Conservation (phyloP, 2,329 filamentous ascomycete genomes). For the Stachybotrys elegans region DNA sequence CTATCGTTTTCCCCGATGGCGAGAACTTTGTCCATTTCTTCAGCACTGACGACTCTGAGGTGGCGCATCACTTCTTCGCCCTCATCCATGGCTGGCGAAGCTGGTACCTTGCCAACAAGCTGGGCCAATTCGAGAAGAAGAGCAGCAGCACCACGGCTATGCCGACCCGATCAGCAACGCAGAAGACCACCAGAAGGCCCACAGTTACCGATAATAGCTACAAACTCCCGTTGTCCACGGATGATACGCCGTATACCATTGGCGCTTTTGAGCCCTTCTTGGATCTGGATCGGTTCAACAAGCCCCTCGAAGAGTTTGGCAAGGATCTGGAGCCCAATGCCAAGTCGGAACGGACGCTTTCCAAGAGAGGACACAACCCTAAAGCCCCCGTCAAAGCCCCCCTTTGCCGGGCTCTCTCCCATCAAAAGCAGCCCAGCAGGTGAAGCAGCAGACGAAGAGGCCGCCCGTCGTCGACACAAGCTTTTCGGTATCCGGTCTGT, state of each 20-base stretch:
- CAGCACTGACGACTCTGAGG: constrained; percentile 64
- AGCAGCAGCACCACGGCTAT: constrained; percentile 5
- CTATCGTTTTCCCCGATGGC: constrained; percentile 73
- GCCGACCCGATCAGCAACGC: constrained; percentile 12
- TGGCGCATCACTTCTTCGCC: constrained; percentile 65
- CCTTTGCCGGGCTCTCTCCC: too few species aligned
- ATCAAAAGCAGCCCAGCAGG: constrained; percentile 15
- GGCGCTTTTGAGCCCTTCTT: constrained; percentile 65
- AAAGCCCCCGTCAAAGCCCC: constrained; percentile 7
- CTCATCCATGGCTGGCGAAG: constrained; percentile 79
- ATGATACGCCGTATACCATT: constrained; percentile 55
- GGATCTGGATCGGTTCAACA: constrained; percentile 55
- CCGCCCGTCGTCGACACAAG: constrained; percentile 34
- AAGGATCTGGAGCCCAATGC: constrained; percentile 32
- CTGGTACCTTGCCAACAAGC: constrained; percentile 80
- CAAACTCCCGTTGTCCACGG: constrained; percentile 29
- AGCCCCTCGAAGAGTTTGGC: constrained; percentile 44
- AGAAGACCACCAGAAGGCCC: constrained; percentile 35
- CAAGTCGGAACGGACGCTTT: constrained; percentile 7
- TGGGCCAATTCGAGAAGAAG: constrained; percentile 44
- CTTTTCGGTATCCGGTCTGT: constrained; percentile 47
- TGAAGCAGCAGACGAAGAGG: constrained; percentile 15
- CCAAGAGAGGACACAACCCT: constrained; percentile 11
- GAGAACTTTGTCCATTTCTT: constrained; percentile 93
- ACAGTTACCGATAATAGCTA: constrained; percentile 18